Evolutionary conservation across 2,329 filamentous ascomycete genomes (phyloP).

Genomic region (Neurospora sp.): DNA sequence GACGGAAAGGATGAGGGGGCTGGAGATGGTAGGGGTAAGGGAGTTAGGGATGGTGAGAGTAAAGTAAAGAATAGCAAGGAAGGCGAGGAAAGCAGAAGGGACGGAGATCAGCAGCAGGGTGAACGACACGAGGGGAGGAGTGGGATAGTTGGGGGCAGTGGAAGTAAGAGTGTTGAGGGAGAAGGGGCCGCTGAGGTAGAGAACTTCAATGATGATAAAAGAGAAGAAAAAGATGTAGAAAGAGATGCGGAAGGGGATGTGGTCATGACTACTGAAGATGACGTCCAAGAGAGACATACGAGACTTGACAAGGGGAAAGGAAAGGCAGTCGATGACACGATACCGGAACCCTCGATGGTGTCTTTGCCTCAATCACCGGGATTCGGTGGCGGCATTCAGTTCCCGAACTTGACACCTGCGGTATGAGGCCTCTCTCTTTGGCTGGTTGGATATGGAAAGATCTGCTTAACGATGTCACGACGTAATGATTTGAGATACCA

Average conservation of each 20-base stretch:
- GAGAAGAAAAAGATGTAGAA: slow-evolving; percentile 27
- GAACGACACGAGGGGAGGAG: neutral
- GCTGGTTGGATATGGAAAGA: neutral
- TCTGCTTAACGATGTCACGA: slow-evolving; percentile 2
- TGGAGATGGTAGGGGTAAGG: neutral
- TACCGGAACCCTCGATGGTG: slow-evolving; percentile 2
- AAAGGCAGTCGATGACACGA: slow-evolving; percentile 2
- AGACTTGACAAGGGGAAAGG: neutral
- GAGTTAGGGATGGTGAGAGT: neutral
- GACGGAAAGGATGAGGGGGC: neutral
- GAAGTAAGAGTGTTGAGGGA: neutral
- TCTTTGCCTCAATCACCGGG: slow-evolving; percentile 10
- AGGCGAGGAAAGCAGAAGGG: neutral
- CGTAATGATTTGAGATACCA: slow-evolving; percentile 1
- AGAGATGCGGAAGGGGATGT: slow-evolving; percentile 2
- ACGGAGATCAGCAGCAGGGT: neutral
- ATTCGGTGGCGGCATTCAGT: neutral
- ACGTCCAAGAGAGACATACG: neutral
- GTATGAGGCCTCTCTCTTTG: neutral
- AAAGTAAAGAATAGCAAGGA: neutral
- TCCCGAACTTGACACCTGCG: neutral
- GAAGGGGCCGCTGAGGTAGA: neutral
- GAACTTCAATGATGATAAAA: slow-evolving; percentile 11
- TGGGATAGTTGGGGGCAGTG: neutral
- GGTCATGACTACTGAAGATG: slow-evolving; percentile 1